Conservation (phyloP, 768 basidiomycete species). For the Lentinula sp. region DNA sequence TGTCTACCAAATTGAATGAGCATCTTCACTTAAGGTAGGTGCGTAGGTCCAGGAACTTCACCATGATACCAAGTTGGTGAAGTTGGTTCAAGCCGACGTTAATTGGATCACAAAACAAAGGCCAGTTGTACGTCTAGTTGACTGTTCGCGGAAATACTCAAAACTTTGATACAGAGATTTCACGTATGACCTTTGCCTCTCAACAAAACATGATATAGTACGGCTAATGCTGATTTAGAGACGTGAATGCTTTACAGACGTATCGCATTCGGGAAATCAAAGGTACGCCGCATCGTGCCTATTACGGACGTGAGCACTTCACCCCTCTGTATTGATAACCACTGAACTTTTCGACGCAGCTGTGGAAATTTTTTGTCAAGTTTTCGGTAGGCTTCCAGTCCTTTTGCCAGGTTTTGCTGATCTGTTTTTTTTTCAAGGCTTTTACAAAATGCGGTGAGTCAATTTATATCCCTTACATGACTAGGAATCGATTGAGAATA, state of each 20-base stretch:
- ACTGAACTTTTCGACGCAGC: not conserved
- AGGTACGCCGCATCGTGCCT: slow-evolving; percentile 46
- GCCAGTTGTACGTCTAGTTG: slow-evolving; percentile 23
- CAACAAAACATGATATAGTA: too few species aligned
- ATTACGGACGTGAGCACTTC: slow-evolving; percentile 62
- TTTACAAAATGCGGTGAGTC: slow-evolving; percentile 68
- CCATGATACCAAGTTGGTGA: slow-evolving; percentile 72
- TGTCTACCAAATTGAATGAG: not conserved
- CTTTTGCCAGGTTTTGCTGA: not conserved
- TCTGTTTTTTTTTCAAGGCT: slow-evolving; percentile 39
- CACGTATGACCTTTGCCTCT: slow-evolving; percentile 42
- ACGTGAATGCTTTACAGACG: slow-evolving; percentile 74
- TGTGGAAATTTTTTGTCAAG: slow-evolving; percentile 25
- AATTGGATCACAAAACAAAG: slow-evolving; percentile 78
- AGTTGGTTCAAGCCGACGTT: slow-evolving; percentile 67
- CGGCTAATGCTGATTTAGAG: slow-evolving; percentile 29
- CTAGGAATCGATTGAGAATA: not conserved
- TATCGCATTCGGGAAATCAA: slow-evolving; percentile 66
- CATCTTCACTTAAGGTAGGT: not conserved
- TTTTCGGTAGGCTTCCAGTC: slow-evolving; percentile 54
- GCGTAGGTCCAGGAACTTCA: slow-evolving; percentile 71
- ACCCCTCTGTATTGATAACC: not conserved
- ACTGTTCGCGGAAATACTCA: not conserved
- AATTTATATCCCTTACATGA: not conserved
- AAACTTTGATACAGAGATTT: slow-evolving; percentile 46